phyloP scores from a whole-genome alignment of 257 asterid genomes.

The Solanum neorickii region DNA sequence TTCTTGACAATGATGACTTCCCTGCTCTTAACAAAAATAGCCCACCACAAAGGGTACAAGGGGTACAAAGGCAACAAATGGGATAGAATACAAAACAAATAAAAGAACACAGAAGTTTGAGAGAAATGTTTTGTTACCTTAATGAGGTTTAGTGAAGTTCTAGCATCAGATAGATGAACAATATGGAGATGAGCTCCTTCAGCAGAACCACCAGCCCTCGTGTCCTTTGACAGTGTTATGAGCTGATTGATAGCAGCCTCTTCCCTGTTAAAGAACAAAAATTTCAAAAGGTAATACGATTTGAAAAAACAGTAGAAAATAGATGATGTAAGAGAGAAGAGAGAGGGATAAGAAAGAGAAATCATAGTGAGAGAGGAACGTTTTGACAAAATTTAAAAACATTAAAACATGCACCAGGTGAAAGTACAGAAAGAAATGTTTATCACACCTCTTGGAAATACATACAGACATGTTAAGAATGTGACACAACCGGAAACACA shows the following conservation, averaged over 20 bases:
- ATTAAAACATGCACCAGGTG: background rate
- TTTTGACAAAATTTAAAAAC: background rate
- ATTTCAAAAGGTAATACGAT: background rate
- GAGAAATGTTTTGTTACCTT: slow-evolving; percentile 34
- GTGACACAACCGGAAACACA: background rate
- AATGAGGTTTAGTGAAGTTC: slow-evolving; percentile 65
- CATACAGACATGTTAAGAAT: background rate
- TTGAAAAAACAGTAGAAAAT: background rate
- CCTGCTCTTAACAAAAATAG: background rate
- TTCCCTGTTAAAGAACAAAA: slow-evolving; percentile 47
- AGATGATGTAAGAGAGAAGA: background rate
- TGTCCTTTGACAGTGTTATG: slow-evolving; percentile 40
- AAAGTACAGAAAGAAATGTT: background rate
- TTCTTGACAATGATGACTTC: background rate
- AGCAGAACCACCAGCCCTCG: slow-evolving; percentile 61
- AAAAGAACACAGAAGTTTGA: background rate
- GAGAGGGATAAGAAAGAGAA: background rate
- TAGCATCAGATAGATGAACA: slow-evolving; percentile 87
- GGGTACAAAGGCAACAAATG: background rate
- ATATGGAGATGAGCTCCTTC: slow-evolving; percentile 97
- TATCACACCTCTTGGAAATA: background rate
- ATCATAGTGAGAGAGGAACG: background rate
- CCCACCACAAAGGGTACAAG: background rate
- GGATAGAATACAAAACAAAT: background rate
- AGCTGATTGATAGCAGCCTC: slow-evolving; percentile 85